Evolutionary conservation across 2,329 filamentous ascomycete genomes (phyloP), one percentile per base, ranked within the genome.

Genomic region (Exserohilum rostratum): DNA sequence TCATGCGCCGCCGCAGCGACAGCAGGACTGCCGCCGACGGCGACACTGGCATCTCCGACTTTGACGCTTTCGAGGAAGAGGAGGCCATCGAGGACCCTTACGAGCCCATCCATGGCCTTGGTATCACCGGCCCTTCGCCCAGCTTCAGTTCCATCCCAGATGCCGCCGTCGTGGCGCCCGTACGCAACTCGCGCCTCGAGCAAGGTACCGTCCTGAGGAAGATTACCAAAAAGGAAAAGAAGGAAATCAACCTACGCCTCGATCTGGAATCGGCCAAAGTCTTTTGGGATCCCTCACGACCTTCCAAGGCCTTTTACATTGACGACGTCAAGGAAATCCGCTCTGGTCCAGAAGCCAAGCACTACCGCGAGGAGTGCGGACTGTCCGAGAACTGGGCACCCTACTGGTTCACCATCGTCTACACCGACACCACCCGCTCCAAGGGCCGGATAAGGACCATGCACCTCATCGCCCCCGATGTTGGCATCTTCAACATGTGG

Each of bases 251-350:
- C 22, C 86, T 97, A 65, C 85, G 88, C 47, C 85, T 98, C 20
- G 91, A 98, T 67, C 83, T 89, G 20, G 89, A 93, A 68, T 85
- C 89, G 1, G 93, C 90, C 57, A 95, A 92, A 74, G 90, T 99
- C 20, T 89, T 84, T 22, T 98, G 93, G 93, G 90, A 96, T 74
- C 84, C 87, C 42, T 85, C 83, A 7, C 87, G 90, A 31, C 87
- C 90, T 1, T 85, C 87, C 20, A 98, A 97, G 73, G 87, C 86
- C 48, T 89, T 99, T 61, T 96, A 96, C 74, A 90, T 99, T 59
- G 95, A 99, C 68, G 92, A 98, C 72, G 93, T 99, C 67, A 89
- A 90, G 68, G 92, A 96, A 69, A 92, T 98, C 43, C 87, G 93
- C 58, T 86, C 88, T 30, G 92, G 91, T 15, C 84, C 85, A 11